Conservation (phyloP, 371 early-diverging fungal genomes). For the Mortierella sp. region DNA sequence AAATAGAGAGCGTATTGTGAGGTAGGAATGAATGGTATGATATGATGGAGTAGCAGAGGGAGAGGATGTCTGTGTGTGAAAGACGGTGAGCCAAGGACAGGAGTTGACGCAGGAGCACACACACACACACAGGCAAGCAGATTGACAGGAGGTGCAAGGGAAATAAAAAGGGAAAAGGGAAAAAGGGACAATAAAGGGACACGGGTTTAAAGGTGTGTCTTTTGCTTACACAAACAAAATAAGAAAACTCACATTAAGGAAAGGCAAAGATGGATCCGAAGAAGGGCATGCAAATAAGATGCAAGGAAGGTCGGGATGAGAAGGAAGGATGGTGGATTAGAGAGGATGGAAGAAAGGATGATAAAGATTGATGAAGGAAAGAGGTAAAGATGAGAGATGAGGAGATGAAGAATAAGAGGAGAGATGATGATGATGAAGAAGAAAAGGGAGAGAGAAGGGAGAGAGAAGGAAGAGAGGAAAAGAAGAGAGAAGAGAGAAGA, state of each 20-base stretch:
- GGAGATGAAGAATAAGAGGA: background rate
- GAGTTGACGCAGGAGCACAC: constrained; percentile 11
- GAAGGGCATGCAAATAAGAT: background rate
- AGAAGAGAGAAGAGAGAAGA: background rate
- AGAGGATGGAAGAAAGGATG: background rate
- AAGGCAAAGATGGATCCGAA: constrained; percentile 5
- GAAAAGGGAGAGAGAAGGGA: background rate
- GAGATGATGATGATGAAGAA: background rate
- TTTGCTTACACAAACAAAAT: background rate
- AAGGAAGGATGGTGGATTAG: background rate
- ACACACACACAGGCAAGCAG: background rate
- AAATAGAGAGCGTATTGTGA: background rate
- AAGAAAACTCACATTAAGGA: constrained; percentile 2
- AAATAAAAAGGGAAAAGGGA: background rate
- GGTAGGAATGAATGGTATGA: background rate
- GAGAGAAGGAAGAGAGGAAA: background rate
- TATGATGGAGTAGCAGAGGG: background rate
- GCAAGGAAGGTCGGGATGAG: background rate
- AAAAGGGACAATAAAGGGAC: background rate
- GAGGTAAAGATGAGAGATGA: constrained; percentile 5
- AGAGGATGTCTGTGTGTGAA: background rate
- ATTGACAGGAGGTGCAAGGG: constrained; percentile 11
- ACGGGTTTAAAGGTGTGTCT: background rate
- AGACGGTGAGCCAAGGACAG: constrained; percentile 9
- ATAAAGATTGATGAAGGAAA: background rate